Evolutionary conservation across 2,329 filamentous ascomycete genomes (phyloP).

Genomic region (Chaetomiaceae sp.): DNA sequence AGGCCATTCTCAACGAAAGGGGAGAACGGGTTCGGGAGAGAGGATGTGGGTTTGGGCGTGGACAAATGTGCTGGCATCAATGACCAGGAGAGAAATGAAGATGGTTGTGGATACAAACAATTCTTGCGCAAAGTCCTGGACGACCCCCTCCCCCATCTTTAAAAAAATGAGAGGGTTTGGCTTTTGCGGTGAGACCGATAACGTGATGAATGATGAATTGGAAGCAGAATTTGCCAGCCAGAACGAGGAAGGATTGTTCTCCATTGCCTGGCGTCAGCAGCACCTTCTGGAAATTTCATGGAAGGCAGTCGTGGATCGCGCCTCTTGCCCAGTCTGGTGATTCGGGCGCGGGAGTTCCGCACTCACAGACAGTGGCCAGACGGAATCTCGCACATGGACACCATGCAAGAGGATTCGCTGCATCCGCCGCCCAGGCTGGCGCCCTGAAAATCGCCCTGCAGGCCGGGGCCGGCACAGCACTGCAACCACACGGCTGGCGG

Average conservation of each 20-base stretch:
- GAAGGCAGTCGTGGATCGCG: not conserved
- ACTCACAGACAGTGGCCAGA: not conserved
- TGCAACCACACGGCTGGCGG: not conserved
- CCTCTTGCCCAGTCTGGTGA: slow-evolving; percentile 11
- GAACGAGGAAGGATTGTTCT: not conserved
- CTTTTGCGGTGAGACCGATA: too few relatives aligned
- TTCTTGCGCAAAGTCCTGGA: not conserved
- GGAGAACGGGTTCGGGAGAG: not conserved
- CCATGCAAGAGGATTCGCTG: not conserved
- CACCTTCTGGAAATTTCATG: not conserved
- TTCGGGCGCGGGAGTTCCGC: slow-evolving; percentile 10
- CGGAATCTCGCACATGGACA: slow-evolving; percentile 3
- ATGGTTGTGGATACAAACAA: not conserved
- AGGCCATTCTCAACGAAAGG: slow-evolving; percentile 9
- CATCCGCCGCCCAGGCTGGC: too few relatives aligned
- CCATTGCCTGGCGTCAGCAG: not conserved
- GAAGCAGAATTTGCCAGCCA: not conserved
- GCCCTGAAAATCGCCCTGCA: slow-evolving; percentile 1
- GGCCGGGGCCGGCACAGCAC: slow-evolving; percentile 3
- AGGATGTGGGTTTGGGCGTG: not conserved
- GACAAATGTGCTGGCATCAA: not conserved
- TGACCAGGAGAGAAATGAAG: not conserved
- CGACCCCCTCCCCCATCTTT: too few relatives aligned
- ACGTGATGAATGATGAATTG: too few relatives aligned
- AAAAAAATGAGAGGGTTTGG: too few relatives aligned